Percentiles rank a stretch among this genome's conserved stretches.
Evolutionary conservation across 768 basidiomycete genomes (phyloP).

Genomic region (Strobilomyces dryophilus): DNA sequence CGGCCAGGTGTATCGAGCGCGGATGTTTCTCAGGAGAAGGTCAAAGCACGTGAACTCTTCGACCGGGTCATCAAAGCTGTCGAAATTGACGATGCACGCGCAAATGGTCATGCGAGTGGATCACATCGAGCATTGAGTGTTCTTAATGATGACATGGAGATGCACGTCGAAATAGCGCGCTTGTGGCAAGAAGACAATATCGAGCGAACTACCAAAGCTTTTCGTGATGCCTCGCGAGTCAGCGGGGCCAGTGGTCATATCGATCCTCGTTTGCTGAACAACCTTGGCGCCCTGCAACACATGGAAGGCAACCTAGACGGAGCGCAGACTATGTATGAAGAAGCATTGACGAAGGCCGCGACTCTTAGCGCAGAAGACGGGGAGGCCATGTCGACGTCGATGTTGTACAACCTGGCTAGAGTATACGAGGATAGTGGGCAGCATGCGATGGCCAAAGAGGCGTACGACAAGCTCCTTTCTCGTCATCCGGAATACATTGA

Average conservation of each 20-base stretch:
- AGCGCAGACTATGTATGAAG: constrained; percentile 67
- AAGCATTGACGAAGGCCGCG: constrained; percentile 59
- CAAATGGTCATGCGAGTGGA: constrained; percentile 35
- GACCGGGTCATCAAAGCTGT: constrained; percentile 69
- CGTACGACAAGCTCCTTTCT: constrained; percentile 82
- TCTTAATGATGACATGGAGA: constrained; percentile 74
- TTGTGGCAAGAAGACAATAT: constrained; percentile 82
- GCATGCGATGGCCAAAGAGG: constrained; percentile 68
- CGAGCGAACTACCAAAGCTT: constrained; percentile 68
- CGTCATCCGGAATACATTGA: constrained; percentile 96
- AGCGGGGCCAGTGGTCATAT: constrained; percentile 46
- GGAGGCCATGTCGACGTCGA: constrained; percentile 74
- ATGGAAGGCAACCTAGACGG: constrained; percentile 55
- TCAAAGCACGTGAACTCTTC: constrained; percentile 75
- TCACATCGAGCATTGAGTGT: constrained; percentile 42
- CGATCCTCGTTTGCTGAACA: constrained; percentile 74
- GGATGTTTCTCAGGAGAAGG: constrained; percentile 64
- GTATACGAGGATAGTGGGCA: constrained; percentile 87
- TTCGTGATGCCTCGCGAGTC: constrained; percentile 69
- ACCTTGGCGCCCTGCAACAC: constrained; percentile 73
- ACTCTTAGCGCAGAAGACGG: constrained; percentile 42
- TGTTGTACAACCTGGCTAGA: constrained; percentile 88
- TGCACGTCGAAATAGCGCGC: constrained; percentile 87
- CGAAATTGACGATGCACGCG: constrained; percentile 53
- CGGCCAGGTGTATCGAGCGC: constrained; percentile 74